phyloP scores from a whole-genome alignment of 441 rosid species.

The Eruca vesicaria region DNA sequence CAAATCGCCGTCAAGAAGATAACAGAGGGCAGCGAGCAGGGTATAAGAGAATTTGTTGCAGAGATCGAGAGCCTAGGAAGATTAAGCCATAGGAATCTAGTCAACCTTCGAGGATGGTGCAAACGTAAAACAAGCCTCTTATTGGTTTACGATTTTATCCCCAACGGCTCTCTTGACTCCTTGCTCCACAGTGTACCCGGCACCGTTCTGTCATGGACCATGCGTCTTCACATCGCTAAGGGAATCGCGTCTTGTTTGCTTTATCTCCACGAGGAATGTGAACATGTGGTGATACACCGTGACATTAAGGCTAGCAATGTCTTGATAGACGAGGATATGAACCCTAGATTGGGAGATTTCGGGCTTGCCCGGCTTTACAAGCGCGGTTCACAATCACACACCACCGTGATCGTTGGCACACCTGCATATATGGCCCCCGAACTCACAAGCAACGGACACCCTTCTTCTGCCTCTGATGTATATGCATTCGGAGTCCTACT shows the following conservation, averaged over 20 bases:
- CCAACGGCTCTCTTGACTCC: constrained; percentile 55
- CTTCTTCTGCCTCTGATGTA: constrained; percentile 46
- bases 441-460: constrained; percentile 43
- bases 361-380: constrained; percentile 53
- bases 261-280: constrained; percentile 78
- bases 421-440: constrained; percentile 58
- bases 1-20: constrained; percentile 81
- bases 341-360: constrained; percentile 48
- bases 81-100: constrained; percentile 64
- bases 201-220: constrained; percentile 48
- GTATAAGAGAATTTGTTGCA: constrained; percentile 74
- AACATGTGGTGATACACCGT: constrained; percentile 47
- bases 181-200: constrained; percentile 40
- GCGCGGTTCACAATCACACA: constrained; percentile 42
- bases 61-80: constrained; percentile 79
- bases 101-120: constrained; percentile 83
- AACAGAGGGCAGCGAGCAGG: no score
- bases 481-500: constrained; percentile 54
- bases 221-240: constrained; percentile 50
- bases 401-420: constrained; percentile 47
- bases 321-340: constrained; percentile 44
- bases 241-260: constrained; percentile 60
- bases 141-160: constrained; percentile 62
- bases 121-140: constrained; percentile 55
- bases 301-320: constrained; percentile 58